phyloP scores from a whole-genome alignment of 2,329 filamentous ascomycete species.

The Simplicillium aogashimaense region DNA sequence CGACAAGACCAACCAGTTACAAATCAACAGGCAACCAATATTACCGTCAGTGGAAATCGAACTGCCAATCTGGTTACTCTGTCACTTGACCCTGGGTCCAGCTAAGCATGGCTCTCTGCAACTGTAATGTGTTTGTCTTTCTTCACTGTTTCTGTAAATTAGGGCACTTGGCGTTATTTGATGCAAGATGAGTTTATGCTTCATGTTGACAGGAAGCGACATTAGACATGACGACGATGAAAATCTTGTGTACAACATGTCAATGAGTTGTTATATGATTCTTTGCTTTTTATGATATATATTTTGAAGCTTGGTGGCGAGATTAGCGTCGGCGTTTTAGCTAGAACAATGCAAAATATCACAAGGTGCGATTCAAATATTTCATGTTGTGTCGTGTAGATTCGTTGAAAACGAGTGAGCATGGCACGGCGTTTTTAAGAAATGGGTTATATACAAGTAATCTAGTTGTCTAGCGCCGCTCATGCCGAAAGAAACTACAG shows the following conservation, averaged over 20 bases:
- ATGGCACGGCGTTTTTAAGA: no score
- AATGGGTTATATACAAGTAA: no score
- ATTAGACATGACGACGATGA: constrained; percentile 7
- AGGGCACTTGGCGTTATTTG: no score
- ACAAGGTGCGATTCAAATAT: no score
- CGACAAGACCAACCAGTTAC: constrained; percentile 21
- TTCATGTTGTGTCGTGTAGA: no score
- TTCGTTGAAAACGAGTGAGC: no score
- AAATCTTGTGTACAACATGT: constrained; percentile 17
- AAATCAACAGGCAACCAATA: constrained; percentile 25
- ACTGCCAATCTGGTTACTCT: constrained; percentile 41
- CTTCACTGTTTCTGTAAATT: no score
- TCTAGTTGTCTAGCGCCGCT: background rate
- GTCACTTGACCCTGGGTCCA: constrained; percentile 26
- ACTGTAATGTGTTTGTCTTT: background rate
- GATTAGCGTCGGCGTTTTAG: constrained; percentile 19
- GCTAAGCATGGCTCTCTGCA: constrained; percentile 1
- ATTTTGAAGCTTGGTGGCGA: constrained; percentile 13
- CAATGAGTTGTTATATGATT: constrained; percentile 10
- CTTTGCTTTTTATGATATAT: constrained; percentile 6
- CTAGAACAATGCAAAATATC: constrained; percentile 7
- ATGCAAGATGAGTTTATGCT: no score
- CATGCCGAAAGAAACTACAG: background rate
- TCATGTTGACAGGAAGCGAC: constrained; percentile 5
- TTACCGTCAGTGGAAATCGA: constrained; percentile 32